Evolutionary conservation across 1,139 yeast genomes (phyloP).

Genomic region (Hemisphaericaspora lyxosophila): DNA sequence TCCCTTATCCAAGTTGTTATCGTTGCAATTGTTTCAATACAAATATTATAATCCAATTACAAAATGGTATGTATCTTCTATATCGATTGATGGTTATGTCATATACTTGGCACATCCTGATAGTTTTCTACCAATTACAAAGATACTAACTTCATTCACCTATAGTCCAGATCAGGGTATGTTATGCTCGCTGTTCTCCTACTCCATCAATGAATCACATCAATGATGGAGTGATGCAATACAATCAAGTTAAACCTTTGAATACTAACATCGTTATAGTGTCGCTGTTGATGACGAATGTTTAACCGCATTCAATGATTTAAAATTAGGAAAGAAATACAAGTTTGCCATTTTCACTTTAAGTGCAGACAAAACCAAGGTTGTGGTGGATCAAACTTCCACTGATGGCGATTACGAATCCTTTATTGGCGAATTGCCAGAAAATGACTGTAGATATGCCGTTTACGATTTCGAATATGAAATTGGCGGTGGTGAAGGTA

Average conservation of each 20-base stretch:
- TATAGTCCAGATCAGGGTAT: slow-evolving; percentile 69
- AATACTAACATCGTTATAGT: slow-evolving; percentile 41
- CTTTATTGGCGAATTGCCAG: slow-evolving; percentile 86
- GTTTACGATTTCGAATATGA: slow-evolving; percentile 96
- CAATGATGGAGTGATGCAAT: too few relatives aligned
- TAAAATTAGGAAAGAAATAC: slow-evolving; percentile 89
- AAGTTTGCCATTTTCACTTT: slow-evolving; percentile 80
- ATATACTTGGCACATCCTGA: too few relatives aligned
- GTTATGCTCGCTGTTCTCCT: too few relatives aligned
- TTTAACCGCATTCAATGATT: slow-evolving; percentile 87
- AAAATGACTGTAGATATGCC: slow-evolving; percentile 94
- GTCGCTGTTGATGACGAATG: slow-evolving; percentile 97
- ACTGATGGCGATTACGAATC: slow-evolving; percentile 72
- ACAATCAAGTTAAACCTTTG: not conserved
- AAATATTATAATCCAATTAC: not conserved
- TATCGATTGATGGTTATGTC: not conserved
- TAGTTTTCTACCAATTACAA: not conserved
- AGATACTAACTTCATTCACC: slow-evolving; percentile 15
- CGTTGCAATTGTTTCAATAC: slow-evolving; percentile 2
- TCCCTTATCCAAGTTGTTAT: not conserved
- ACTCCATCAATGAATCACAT: too few relatives aligned
- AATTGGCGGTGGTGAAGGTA: slow-evolving; percentile 86
- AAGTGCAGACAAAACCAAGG: slow-evolving; percentile 84
- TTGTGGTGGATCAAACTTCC: slow-evolving; percentile 85
- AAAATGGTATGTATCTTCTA: slow-evolving; percentile 2